Evolutionary conservation across 257 asterid genomes (phyloP), one percentile per base, ranked within the genome.

Genomic region (Cynanchum wilfordii): DNA sequence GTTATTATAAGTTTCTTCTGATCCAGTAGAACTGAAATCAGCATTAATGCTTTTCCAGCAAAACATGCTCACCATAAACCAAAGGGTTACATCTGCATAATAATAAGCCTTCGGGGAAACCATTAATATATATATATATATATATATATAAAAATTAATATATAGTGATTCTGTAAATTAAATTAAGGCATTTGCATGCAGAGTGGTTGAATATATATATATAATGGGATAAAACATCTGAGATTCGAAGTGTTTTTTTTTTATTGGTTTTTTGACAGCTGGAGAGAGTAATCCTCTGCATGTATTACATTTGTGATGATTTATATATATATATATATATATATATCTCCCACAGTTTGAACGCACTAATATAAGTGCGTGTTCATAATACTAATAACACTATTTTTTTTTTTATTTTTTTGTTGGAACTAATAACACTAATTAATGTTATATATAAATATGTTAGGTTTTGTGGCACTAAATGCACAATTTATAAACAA

Each of bases 61-160:
- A 58, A 57, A 57, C 63, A 44, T 40, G 58, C 58, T 25, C 58
- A 58, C 0, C 2, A 10, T 38, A 17, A 71, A 29, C 57, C 58
- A 24, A 54, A 71, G 75, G 75, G 68, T 66, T 25, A 17, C 29
- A 42, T 58, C 58, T 40, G 57, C 68, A 57, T 42, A 42, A 42
- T 42, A 42, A 42, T 7, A 40, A 71, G 67, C 66, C 52, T 56
- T 22, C 4, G 7, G 1, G 24, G 56, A 42, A 71, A 44, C 67
- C 75, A 71, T 57, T 42, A 42, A 9, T 25, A 0, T n/a, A 38
- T 71, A 56, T 71, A 40, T 56, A 71, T 55, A 40, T 40, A 40
- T 40, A 40, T 4, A 40, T 40, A 40, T 40, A 33, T 33, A 33
- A n/a, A n/a, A n/a, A n/a, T n/a, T n/a, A n/a, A n/a, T n/a, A 33